Evolutionary conservation across 2,329 filamentous ascomycete species (phyloP).

Genomic region (Emergomyces pasteurianus): DNA sequence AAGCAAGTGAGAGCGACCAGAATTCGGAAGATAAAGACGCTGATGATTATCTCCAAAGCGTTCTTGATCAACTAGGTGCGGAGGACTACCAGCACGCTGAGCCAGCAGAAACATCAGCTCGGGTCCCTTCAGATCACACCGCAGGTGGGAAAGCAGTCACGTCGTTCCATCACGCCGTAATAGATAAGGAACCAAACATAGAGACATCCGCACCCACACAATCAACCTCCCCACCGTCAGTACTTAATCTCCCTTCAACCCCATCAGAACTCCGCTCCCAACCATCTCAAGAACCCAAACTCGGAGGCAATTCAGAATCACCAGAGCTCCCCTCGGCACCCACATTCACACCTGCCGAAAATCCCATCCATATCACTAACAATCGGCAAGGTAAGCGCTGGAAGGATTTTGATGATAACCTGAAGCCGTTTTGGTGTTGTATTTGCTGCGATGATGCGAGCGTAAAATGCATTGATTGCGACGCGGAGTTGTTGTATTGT

Average conservation of each 20-base stretch:
- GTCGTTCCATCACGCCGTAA: background rate
- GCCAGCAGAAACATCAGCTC: background rate
- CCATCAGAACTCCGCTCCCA: slow-evolving; percentile 8
- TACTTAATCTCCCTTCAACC: slow-evolving; percentile 2
- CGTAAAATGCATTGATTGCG: slow-evolving; percentile 60
- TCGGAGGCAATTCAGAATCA: slow-evolving; percentile 7
- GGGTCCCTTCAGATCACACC: background rate
- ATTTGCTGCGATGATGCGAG: slow-evolving; percentile 72
- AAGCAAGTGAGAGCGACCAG: background rate
- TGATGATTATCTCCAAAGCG: slow-evolving; percentile 17
- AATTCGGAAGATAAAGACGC: slow-evolving; percentile 14
- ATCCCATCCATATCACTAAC: background rate
- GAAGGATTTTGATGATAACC: slow-evolving; percentile 44
- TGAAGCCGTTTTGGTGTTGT: slow-evolving; percentile 61
- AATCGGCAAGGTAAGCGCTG: slow-evolving; percentile 11
- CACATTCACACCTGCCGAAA: slow-evolving; percentile 6
- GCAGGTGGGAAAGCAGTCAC: background rate
- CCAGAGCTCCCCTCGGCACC: slow-evolving; percentile 19
- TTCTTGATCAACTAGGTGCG: slow-evolving; percentile 17
- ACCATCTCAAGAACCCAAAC: slow-evolving; percentile 4
- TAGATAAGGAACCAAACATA: background rate
- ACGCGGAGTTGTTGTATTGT: slow-evolving; percentile 57
- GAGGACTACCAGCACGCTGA: background rate
- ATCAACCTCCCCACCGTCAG: background rate
- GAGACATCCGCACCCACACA: background rate